phyloP scores from a whole-genome alignment of 2,329 filamentous ascomycete genomes.

The Phyllachora maydis region DNA sequence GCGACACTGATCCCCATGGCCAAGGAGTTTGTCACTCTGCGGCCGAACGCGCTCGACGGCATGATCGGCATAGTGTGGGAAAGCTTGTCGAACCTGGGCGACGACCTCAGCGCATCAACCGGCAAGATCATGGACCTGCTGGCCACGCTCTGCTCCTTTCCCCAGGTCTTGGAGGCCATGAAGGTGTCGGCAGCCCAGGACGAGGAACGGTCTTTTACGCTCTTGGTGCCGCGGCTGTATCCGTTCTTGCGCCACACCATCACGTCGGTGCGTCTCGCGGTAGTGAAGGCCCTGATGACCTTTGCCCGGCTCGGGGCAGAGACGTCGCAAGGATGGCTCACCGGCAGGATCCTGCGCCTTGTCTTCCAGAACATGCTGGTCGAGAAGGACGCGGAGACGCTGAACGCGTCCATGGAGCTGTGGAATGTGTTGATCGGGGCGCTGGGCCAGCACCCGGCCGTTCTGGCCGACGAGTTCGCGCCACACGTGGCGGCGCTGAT shows the following conservation, averaged over 20 bases:
- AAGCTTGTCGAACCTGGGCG: constrained; percentile 87
- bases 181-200: constrained; percentile 70
- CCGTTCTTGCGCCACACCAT: constrained; percentile 95
- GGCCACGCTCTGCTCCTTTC: constrained; percentile 87
- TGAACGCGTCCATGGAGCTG: constrained; percentile 67
- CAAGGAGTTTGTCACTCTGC: constrained; percentile 77
- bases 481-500: constrained; percentile 64
- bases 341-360: constrained; percentile 68
- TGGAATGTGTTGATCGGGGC: constrained; percentile 63
- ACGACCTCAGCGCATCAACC: constrained; percentile 91
- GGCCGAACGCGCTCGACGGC: constrained; percentile 54
- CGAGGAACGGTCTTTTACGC: constrained; percentile 72
- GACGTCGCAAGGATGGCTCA: constrained; percentile 75
- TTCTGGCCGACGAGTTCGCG: constrained; percentile 53
- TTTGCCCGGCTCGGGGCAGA: constrained; percentile 75
- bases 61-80: constrained; percentile 95
- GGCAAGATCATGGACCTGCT: constrained; percentile 97
- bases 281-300: constrained; percentile 78
- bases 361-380: constrained; percentile 92
- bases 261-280: constrained; percentile 80
- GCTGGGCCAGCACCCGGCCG: constrained; percentile 39
- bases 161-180: constrained; percentile 84
- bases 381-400: constrained; percentile 67
- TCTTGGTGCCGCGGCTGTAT: constrained; percentile 82
- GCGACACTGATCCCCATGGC: constrained; percentile 95